A percentile compares a stretch with the other conserved stretches of the same genome.
phyloP scores from a whole-genome alignment of 371 early-diverging fungal genomes.

The Mucor mucedo region DNA sequence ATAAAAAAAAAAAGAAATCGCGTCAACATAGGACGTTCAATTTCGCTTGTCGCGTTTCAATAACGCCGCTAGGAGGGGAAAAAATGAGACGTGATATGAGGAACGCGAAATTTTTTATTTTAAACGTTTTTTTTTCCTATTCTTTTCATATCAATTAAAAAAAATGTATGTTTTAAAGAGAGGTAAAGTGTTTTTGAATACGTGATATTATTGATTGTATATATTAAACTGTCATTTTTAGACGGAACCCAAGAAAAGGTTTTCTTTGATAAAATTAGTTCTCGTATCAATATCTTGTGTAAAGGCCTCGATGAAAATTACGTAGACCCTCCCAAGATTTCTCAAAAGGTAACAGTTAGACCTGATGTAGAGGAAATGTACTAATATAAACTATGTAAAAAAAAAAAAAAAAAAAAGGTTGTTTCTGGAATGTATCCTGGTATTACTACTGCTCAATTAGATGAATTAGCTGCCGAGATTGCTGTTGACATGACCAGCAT shows the following conservation, averaged over 20 bases:
- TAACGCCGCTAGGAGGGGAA: background rate
- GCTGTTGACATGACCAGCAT: constrained; percentile 90
- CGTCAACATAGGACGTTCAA: constrained; percentile 1
- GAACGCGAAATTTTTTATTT: constrained; percentile 14
- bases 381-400: background rate
- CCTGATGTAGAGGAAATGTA: background rate
- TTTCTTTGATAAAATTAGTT: constrained; percentile 93
- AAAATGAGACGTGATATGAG: constrained; percentile 11
- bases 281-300: constrained; percentile 84
- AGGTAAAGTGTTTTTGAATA: constrained; percentile 47
- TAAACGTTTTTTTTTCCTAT: background rate
- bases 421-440: constrained; percentile 88
- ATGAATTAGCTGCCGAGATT: constrained; percentile 91
- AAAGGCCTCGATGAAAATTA: constrained; percentile 83
- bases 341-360: constrained; percentile 72
- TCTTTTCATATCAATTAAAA: background rate
- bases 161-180: constrained; percentile 79
- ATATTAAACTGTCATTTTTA: constrained; percentile 18
- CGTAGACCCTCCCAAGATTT: constrained; percentile 84
- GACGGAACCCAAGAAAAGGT: constrained; percentile 85
- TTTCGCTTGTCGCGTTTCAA: constrained; percentile 16
- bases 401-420: constrained; percentile 1
- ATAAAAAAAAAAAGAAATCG: background rate
- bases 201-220: background rate
- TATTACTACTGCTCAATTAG: constrained; percentile 88